A percentile compares a stretch with the other conserved stretches of the same genome.
Conservation (phyloP, 176 grass and related monocot genomes). For the Areca catechu region DNA sequence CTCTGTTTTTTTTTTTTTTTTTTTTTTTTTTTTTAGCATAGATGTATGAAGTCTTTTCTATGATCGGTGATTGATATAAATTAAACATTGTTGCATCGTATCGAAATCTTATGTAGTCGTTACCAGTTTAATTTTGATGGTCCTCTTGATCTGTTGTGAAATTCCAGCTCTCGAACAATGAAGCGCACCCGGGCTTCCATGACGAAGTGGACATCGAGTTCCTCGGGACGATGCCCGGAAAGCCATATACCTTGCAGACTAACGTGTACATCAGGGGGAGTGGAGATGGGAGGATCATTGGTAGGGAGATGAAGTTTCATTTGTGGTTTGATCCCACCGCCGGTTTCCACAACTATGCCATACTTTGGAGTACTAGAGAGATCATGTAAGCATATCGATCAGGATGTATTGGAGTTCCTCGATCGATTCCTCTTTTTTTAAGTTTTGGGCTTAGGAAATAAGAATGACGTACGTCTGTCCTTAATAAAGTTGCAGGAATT, state of each 20-base stretch:
- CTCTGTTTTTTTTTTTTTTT: too few relatives aligned
- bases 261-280: constrained; percentile 19
- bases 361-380: constrained; percentile 9
- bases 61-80: too few relatives aligned
- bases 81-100: too few relatives aligned
- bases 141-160: too few relatives aligned
- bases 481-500: neutral
- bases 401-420: neutral
- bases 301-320: constrained; percentile 18
- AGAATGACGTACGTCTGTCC: neutral
- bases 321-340: constrained; percentile 14
- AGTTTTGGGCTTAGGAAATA: too few relatives aligned
- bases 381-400: constrained; percentile 12
- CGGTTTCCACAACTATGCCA: constrained; percentile 12
- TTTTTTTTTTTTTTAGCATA: too few relatives aligned
- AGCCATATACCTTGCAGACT: constrained; percentile 12
- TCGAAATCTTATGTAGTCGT: too few relatives aligned
- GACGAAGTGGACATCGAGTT: constrained; percentile 17
- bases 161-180: constrained; percentile 10
- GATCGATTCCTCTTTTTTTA: neutral
- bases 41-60: too few relatives aligned
- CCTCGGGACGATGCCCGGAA: constrained; percentile 13
- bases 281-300: constrained; percentile 8
- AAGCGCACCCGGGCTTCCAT: constrained; percentile 7
- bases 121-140: neutral